Evolutionary conservation across 148 eudicot species (phyloP).

Genomic region (Dysphania ambrosioides): DNA sequence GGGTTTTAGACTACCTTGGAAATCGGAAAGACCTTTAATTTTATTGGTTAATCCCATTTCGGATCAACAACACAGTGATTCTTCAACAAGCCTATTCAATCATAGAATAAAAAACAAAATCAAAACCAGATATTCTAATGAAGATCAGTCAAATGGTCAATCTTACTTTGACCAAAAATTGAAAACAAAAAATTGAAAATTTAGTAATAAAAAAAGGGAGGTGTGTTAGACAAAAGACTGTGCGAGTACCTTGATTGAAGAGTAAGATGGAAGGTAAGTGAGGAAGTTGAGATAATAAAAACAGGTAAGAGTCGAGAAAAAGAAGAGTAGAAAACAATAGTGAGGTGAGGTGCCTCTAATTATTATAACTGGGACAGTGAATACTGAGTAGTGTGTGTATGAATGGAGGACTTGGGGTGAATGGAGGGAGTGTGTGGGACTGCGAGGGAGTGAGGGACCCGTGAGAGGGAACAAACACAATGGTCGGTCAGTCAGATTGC

Average conservation of each 20-base stretch:
- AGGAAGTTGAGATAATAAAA: too few species aligned
- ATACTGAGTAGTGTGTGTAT: too few species aligned
- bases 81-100: background rate
- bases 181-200: too few species aligned
- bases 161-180: background rate
- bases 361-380: background rate
- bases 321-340: background rate
- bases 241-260: conserved; percentile 1
- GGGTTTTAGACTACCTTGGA: conserved; percentile 32
- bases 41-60: conserved; percentile 39
- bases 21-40: conserved; percentile 19
- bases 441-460: conserved; percentile 4
- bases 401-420: too few species aligned
- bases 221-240: too few species aligned
- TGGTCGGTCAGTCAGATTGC: too few species aligned
- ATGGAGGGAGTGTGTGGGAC: background rate
- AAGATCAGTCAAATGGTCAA: background rate
- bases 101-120: background rate
- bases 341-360: background rate
- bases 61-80: conserved; percentile 13
- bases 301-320: background rate
- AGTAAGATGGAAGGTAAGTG: background rate
- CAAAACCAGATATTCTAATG: background rate
- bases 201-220: too few species aligned
- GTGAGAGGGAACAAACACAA: conserved; percentile 11